phyloP scores from a whole-genome alignment of 306 rosid species.

The Betula pendula region DNA sequence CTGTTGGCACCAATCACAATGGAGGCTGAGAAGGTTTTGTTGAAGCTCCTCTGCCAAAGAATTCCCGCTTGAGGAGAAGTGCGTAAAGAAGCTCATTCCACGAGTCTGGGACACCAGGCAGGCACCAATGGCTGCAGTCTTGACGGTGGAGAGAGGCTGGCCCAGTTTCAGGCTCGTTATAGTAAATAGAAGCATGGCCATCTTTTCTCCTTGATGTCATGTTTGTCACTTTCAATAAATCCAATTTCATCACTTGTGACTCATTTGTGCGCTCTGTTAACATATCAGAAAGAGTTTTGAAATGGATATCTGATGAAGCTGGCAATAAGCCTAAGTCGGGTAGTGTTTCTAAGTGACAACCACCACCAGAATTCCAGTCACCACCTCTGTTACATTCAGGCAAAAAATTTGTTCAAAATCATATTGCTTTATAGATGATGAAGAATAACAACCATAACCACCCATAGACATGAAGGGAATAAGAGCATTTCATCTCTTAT shows the following conservation, averaged over 20 bases:
- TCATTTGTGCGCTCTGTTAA: slow-evolving; percentile 41
- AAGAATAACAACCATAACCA: background rate
- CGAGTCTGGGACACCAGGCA: slow-evolving; percentile 91
- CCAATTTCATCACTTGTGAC: slow-evolving; percentile 46
- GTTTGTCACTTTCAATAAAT: slow-evolving; percentile 62
- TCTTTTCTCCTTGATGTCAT: slow-evolving; percentile 78
- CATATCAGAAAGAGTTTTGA: slow-evolving; percentile 41
- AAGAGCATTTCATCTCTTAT: background rate
- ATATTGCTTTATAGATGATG: slow-evolving; percentile 2
- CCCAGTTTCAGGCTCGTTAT: slow-evolving; percentile 45
- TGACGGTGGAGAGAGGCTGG: slow-evolving; percentile 59
- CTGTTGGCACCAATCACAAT: slow-evolving; percentile 16
- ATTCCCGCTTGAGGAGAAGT: slow-evolving; percentile 57
- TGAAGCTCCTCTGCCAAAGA: slow-evolving; percentile 13
- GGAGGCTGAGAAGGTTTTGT: slow-evolving; percentile 35
- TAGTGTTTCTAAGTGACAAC: slow-evolving; percentile 75
- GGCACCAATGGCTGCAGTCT: slow-evolving; percentile 98
- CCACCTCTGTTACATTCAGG: slow-evolving; percentile 64
- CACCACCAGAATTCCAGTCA: slow-evolving; percentile 82
- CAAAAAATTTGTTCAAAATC: slow-evolving; percentile 27
- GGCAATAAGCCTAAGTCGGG: slow-evolving; percentile 60
- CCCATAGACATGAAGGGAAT: background rate
- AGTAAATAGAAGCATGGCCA: slow-evolving; percentile 80
- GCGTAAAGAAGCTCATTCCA: slow-evolving; percentile 88
- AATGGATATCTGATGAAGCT: slow-evolving; percentile 38